phyloP scores from a whole-genome alignment of 495 filamentous ascomycete species.

The Aspergillus taichungensis region DNA sequence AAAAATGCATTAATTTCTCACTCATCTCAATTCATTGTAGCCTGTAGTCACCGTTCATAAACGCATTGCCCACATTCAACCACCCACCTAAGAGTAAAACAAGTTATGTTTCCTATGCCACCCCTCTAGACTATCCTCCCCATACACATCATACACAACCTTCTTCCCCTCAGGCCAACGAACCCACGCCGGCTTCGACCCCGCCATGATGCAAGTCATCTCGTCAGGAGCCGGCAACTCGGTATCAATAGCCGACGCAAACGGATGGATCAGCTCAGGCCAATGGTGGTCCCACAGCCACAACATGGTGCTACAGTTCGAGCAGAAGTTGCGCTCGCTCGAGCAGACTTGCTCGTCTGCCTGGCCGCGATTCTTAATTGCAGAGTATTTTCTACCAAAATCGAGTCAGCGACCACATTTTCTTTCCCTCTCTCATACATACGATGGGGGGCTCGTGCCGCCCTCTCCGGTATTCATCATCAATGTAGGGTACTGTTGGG shows the following conservation, averaged over 20 bases:
- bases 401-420: not conserved
- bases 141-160: constrained; percentile 33
- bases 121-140: constrained; percentile 36
- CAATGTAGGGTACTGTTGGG: not conserved
- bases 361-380: constrained; percentile 42
- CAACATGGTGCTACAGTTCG: constrained; percentile 43
- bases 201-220: constrained; percentile 43
- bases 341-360: constrained; percentile 30
- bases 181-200: constrained; percentile 43
- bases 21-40: not conserved
- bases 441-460: no score
- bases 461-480: not conserved
- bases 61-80: not conserved
- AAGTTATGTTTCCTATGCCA: constrained; percentile 44
- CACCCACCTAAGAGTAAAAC: constrained; percentile 11
- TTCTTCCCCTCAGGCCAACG: constrained; percentile 46
- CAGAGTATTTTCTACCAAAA: constrained; percentile 39
- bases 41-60: no score
- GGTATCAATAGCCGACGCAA: constrained; percentile 49
- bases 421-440: not conserved
- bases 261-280: constrained; percentile 50
- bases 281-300: constrained; percentile 42
- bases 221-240: constrained; percentile 41
- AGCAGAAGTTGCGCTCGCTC: constrained; percentile 46
- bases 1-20: no score